phyloP scores from a whole-genome alignment of 176 grass and related monocot genomes.

The Hordeum marinum region DNA sequence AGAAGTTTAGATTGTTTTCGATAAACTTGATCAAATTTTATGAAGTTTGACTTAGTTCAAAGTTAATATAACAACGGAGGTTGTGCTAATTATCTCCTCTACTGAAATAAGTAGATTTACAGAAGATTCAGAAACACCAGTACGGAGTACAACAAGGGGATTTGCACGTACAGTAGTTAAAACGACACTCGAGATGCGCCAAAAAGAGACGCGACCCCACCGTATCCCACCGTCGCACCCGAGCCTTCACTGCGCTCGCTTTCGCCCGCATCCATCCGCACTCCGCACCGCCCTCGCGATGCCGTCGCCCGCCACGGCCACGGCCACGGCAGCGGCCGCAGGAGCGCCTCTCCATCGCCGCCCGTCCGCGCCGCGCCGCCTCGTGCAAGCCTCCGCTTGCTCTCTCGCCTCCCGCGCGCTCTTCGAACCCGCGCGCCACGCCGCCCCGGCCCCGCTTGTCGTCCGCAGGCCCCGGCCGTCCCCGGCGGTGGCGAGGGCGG shows the following conservation, averaged over 20 bases:
- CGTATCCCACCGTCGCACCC: constrained; percentile 28
- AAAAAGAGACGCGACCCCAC: not conserved
- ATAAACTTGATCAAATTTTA: too few relatives aligned
- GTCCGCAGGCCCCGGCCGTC: constrained; percentile 6
- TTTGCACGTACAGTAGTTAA: not conserved
- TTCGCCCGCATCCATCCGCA: constrained; percentile 22
- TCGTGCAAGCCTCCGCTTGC: not conserved
- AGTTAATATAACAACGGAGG: too few relatives aligned
- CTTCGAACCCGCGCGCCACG: constrained; percentile 4
- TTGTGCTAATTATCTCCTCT: not conserved
- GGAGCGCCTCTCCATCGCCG: constrained; percentile 21
- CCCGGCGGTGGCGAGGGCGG: constrained; percentile 30
- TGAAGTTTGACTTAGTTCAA: too few relatives aligned
- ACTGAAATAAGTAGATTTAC: too few relatives aligned
- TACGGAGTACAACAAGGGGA: not conserved
- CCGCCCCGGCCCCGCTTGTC: not conserved
- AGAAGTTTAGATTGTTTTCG: too few relatives aligned
- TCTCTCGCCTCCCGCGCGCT: not conserved
- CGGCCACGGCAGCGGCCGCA: not conserved
- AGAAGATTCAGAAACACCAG: not conserved
- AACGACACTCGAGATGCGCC: not conserved
- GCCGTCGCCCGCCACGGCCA: constrained; percentile 30
- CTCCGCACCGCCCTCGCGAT: constrained; percentile 27
- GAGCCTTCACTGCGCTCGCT: constrained; percentile 33
- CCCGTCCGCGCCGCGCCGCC: not conserved